Base-by-base conservation (phyloP, 768 basidiomycete genomes). In the Naganishia onofrii region DNA sequence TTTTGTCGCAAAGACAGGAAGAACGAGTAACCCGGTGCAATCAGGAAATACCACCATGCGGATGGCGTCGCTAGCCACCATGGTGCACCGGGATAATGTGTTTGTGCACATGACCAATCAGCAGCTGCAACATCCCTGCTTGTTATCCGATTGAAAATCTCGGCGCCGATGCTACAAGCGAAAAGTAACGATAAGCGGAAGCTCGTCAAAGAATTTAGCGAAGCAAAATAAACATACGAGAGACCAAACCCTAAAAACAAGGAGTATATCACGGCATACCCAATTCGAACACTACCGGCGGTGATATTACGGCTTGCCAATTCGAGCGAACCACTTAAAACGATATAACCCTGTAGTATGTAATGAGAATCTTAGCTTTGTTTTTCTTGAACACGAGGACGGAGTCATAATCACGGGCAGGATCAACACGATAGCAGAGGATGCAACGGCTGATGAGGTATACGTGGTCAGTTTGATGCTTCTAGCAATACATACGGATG, bases 271-370 rank as follows among this genome's bases (percentile, higher is more conserved):
- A 90, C 84, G 29, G 90, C 86, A 75, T 90, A 93, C 73, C 89
- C 90, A 19, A 93, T 83, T 46, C 90, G 85, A 36, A 93, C 91
- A 13, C 90, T 88, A n/a, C 92, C 91, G 0, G 90, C 84, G 34
- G 92, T 87, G 75, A 94, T 88, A 71, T 90, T 90, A 21, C 90
- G 86, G 3, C 90, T 89, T 70, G 90, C 86, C 26, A 92, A 81
- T 76, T 93, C 92, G 34, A 93, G 86, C 13, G 88, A 85, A 58
- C 89, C 92, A 74, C 83, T 77, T 52, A 78, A 72, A 46, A 79
- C 81, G 67, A 82, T 82, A 55, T 81, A 81, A 38, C 81, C 81
- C 72, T 42, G 73, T 17, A 46, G 53, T 66, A 17, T 9, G 12
- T 3, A 52, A 1, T 3, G 23, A 44, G 13, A 6, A n/a, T 19